Conservation (phyloP, 495 filamentous ascomycete species). For the Saxophila tyrrhenica region DNA sequence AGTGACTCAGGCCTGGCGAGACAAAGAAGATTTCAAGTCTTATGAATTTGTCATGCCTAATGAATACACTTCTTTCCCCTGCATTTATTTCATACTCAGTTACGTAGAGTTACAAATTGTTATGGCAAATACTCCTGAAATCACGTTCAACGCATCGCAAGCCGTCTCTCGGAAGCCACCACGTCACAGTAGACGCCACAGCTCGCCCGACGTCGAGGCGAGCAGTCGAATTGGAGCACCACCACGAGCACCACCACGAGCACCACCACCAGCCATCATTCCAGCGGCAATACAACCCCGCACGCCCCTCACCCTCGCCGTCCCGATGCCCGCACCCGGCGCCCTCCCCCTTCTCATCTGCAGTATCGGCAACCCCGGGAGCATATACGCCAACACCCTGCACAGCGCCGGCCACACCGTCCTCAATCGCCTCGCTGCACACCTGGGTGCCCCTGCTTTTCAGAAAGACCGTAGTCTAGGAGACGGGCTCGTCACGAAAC, state of each 20-base stretch:
- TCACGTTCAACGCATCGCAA: background rate
- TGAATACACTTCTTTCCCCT: background rate
- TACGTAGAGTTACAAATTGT: background rate
- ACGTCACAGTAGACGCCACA: background rate
- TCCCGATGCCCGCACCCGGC: conserved; percentile 10
- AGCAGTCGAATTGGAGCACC: background rate
- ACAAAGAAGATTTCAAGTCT: too few relatives aligned
- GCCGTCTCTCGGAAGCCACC: background rate
- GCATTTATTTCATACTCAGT: background rate
- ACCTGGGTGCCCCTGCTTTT: conserved; percentile 40
- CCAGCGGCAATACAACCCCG: too few relatives aligned
- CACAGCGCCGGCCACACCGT: conserved; percentile 72
- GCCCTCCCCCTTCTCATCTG: conserved; percentile 48
- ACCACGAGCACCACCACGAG: background rate
- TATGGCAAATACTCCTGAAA: background rate
- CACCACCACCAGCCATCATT: background rate
- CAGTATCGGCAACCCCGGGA: conserved; percentile 58
- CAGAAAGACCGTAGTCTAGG: conserved; percentile 29
- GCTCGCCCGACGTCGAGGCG: background rate
- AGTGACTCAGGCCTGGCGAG: background rate
- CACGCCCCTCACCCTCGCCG: too few relatives aligned
- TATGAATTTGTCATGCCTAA: too few relatives aligned
- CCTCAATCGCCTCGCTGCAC: conserved; percentile 30
- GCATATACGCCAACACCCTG: conserved; percentile 54
- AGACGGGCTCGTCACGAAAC: conserved; percentile 29